phyloP scores from a whole-genome alignment of 2,329 filamentous ascomycete genomes.

The Talaromyces atroroseus region DNA sequence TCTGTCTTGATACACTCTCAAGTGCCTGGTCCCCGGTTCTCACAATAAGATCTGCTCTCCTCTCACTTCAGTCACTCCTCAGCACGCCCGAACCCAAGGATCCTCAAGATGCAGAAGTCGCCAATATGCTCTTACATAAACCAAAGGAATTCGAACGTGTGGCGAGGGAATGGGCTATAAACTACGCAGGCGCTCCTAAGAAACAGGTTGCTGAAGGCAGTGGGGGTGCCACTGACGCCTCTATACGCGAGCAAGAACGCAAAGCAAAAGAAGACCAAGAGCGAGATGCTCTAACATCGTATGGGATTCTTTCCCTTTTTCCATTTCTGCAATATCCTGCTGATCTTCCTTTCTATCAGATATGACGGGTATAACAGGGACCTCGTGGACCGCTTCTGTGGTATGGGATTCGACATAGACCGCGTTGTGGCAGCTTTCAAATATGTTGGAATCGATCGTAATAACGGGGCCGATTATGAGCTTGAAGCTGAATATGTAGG shows the following conservation, averaged over 20 bases:
- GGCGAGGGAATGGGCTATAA: slow-evolving; percentile 85
- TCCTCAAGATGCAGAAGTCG: slow-evolving; percentile 93
- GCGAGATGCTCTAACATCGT: slow-evolving; percentile 52
- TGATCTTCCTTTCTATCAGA: slow-evolving; percentile 42
- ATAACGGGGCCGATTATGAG: slow-evolving; percentile 72
- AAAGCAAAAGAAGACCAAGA: slow-evolving; percentile 53
- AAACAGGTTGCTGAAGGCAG: slow-evolving; percentile 50
- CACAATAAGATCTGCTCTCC: slow-evolving; percentile 90
- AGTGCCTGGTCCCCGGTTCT: slow-evolving; percentile 91
- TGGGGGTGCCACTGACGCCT: slow-evolving; percentile 49
- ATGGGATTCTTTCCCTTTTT: slow-evolving; percentile 20
- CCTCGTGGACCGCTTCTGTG: slow-evolving; percentile 75
- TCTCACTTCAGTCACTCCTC: slow-evolving; percentile 88
- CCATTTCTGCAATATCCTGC: slow-evolving; percentile 9
- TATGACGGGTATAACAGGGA: slow-evolving; percentile 85
- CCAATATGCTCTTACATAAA: slow-evolving; percentile 75
- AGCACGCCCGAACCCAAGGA: slow-evolving; percentile 93
- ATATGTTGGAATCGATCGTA: slow-evolving; percentile 73
- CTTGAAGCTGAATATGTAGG: slow-evolving; percentile 88
- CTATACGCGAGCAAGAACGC: slow-evolving; percentile 50
- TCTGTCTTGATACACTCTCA: slow-evolving; percentile 89
- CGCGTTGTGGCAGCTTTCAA: slow-evolving; percentile 80
- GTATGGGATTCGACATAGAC: slow-evolving; percentile 87
- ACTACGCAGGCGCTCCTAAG: slow-evolving; percentile 70
- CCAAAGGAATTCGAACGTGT: slow-evolving; percentile 73